phyloP scores from a whole-genome alignment of 2,329 filamentous ascomycete species.

The Botryotinia narcissicola region DNA sequence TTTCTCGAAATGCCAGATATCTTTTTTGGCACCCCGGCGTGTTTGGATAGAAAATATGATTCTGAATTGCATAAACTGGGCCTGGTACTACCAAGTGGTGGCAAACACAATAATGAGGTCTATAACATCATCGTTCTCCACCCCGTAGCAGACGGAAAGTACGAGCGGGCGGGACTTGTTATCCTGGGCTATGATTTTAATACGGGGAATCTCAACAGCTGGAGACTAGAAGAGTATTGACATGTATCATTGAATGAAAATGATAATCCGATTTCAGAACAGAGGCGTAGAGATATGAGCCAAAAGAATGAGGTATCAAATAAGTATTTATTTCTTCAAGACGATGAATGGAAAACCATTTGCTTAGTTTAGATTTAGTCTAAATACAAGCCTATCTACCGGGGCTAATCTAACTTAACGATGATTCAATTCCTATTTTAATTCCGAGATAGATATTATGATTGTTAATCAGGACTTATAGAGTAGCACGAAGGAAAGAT shows the following conservation, averaged over 20 bases:
- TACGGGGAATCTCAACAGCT: too few species aligned
- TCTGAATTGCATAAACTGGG: neutral
- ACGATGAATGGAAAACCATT: neutral
- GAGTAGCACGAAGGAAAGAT: too few species aligned
- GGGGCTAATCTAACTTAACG: too few species aligned
- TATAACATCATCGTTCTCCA: neutral
- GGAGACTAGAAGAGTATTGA: too few species aligned
- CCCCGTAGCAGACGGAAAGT: neutral
- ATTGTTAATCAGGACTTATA: too few species aligned
- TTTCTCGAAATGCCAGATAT: accelerated
- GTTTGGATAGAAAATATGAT: neutral
- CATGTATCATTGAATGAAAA: neutral
- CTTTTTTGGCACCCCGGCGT: neutral
- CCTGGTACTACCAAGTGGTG: neutral
- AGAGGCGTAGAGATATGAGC: accelerated
- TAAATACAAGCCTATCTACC: neutral
- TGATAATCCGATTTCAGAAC: neutral
- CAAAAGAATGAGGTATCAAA: neutral
- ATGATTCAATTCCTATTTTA: too few species aligned
- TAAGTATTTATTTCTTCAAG: neutral
- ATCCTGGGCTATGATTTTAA: accelerated
- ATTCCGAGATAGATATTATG: too few species aligned
- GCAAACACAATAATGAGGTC: too few species aligned
- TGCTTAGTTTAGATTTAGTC: neutral
- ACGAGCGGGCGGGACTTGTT: neutral